Conservation (phyloP, 495 filamentous ascomycete genomes). For the Evansstolkia leycettana region DNA sequence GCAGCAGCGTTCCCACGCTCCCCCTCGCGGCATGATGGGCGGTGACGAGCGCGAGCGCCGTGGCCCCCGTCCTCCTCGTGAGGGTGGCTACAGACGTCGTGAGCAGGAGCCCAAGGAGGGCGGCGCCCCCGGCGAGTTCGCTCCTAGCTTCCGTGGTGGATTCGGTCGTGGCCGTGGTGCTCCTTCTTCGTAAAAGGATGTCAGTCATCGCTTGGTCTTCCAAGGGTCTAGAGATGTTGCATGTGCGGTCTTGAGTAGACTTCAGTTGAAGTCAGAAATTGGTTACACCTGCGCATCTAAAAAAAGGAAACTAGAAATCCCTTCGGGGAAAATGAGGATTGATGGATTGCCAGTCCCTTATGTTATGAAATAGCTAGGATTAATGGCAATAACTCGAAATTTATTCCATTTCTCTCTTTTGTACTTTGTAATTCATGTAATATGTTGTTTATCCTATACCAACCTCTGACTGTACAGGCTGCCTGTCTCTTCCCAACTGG, state of each 20-base stretch:
- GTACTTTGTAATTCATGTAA: no score
- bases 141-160: constrained; percentile 89
- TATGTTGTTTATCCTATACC: no score
- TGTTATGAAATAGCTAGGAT: constrained; percentile 21
- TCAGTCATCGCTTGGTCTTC: constrained; percentile 28
- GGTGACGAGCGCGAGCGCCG: constrained; percentile 76
- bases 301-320: constrained; percentile 16
- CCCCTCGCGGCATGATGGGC: constrained; percentile 96
- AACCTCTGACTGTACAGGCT: no score
- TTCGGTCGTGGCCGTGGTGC: constrained; percentile 82
- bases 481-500: no score
- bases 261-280: constrained; percentile 15
- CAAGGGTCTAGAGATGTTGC: constrained; percentile 19
- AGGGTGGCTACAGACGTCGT: constrained; percentile 88
- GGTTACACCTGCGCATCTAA: constrained; percentile 15
- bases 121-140: constrained; percentile 87
- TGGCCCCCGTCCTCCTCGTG: constrained; percentile 68
- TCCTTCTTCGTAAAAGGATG: constrained; percentile 51
- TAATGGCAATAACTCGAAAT: constrained; percentile 21
- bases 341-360: constrained; percentile 12
- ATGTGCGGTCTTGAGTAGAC: constrained; percentile 22
- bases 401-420: not conserved
- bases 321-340: constrained; percentile 15
- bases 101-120: constrained; percentile 89
- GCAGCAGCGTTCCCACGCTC: constrained; percentile 97